A percentile compares a stretch with the other conserved stretches of the same genome.
These are phyloP conservation scores for Fomitopsis pinicola DNA, from an alignment of 1,284 basidiomycete species.

Conservation along the genomic window DNA sequence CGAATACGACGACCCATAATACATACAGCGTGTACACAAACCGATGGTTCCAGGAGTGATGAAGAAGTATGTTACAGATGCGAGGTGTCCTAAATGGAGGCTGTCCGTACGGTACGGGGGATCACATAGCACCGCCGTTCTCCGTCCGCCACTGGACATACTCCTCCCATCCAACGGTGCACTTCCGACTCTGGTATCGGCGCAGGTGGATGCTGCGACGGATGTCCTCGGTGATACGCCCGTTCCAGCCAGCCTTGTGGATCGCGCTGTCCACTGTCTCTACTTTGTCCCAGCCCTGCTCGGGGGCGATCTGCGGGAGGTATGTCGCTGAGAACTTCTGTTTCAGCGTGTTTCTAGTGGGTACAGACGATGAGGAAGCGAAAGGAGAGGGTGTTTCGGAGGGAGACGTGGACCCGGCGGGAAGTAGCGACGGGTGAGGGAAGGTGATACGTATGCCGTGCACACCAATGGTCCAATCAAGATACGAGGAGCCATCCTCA, in stretches of 20 bases:
- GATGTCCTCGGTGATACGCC: constrained; percentile 79
- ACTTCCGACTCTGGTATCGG: constrained; percentile 84
- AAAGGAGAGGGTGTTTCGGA: constrained; percentile 63
- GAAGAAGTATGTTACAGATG: background rate
- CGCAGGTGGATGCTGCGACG: constrained; percentile 74
- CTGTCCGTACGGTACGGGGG: background rate
- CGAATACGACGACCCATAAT: background rate
- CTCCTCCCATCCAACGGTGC: constrained; percentile 70
- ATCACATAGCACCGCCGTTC: constrained; percentile 34
- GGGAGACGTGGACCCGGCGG: constrained; percentile 41
- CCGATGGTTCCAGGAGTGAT: background rate
- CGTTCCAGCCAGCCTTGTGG: constrained; percentile 87
- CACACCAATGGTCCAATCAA: constrained; percentile 89
- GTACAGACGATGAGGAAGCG: constrained; percentile 58
- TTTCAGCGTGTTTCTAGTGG: constrained; percentile 44
- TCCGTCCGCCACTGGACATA: constrained; percentile 69
- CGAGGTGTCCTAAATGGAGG: background rate
- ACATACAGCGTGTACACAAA: background rate
- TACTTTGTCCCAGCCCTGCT: constrained; percentile 90
- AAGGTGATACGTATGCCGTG: constrained; percentile 94
- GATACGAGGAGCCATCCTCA: constrained; percentile 79
- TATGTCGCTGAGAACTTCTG: constrained; percentile 84
- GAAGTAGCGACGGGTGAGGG: constrained; percentile 65
- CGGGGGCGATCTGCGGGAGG: constrained; percentile 89
- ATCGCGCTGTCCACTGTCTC: constrained; percentile 91